Evolutionary conservation across 1,284 basidiomycete genomes (phyloP).

Genomic region (Naganishia liquefaciens): DNA sequence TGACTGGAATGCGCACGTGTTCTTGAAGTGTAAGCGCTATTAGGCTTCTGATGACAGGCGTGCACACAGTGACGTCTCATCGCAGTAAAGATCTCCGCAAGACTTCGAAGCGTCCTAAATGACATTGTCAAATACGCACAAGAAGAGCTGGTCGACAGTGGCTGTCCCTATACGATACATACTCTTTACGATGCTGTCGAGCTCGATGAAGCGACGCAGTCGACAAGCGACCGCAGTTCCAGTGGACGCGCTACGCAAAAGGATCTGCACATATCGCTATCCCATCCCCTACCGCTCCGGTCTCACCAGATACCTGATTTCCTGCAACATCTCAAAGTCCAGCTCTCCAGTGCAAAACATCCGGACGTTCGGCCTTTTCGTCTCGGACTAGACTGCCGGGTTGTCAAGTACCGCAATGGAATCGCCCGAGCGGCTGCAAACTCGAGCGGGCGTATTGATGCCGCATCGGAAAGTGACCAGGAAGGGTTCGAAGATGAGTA

Average conservation of each 20-base stretch:
- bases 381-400: conserved; percentile 8
- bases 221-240: background rate
- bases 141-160: background rate
- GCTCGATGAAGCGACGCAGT: background rate
- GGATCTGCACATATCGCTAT: conserved; percentile 49
- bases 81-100: conserved; percentile 36
- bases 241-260: background rate
- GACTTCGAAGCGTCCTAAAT: conserved; percentile 35
- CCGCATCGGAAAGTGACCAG: background rate
- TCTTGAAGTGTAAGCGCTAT: conserved; percentile 42
- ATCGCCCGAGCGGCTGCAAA: conserved; percentile 8
- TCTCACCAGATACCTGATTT: conserved; percentile 40
- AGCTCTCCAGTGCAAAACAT: background rate
- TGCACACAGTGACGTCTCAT: background rate
- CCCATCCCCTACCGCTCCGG: conserved; percentile 50
- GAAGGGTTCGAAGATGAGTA: conserved; percentile 34
- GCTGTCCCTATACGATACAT: conserved; percentile 18
- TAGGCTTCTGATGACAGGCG: background rate
- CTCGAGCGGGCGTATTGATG: conserved; percentile 34
- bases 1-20: conserved; percentile 52
- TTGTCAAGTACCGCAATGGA: conserved; percentile 5
- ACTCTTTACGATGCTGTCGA: conserved; percentile 38
- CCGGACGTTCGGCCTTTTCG: background rate
- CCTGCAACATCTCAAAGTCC: conserved; percentile 35
- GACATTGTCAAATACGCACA: conserved; percentile 31